These are phyloP conservation scores for Echeveria elegans DNA, from an alignment of 164 flowering plant species.

Conservation along the genomic window DNA sequence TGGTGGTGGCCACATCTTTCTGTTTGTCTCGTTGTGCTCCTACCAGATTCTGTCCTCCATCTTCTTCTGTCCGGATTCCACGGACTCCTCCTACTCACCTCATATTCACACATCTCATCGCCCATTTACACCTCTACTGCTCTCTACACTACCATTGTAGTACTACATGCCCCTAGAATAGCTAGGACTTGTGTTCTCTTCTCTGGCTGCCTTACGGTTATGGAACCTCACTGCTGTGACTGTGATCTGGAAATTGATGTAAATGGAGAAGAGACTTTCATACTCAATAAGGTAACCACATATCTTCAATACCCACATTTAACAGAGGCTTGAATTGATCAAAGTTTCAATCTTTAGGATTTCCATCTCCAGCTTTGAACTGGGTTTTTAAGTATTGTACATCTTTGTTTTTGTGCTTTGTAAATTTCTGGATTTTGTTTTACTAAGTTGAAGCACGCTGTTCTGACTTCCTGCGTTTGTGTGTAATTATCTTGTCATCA, in stretches of 20 bases:
- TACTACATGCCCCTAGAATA: too few species aligned
- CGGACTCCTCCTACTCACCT: not conserved
- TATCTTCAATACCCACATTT: not conserved
- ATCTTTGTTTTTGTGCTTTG: not conserved
- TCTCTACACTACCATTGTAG: not conserved
- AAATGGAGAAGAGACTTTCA: constrained; percentile 5
- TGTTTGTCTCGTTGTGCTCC: not conserved
- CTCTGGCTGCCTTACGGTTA: not conserved
- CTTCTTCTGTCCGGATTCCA: not conserved
- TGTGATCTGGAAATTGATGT: constrained; percentile 6
- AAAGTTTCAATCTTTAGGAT: constrained; percentile 2
- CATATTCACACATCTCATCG: not conserved
- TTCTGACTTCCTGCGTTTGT: too few species aligned
- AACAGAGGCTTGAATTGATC: not conserved
- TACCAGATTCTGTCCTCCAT: not conserved
- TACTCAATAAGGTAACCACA: not conserved
- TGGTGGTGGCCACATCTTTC: not conserved
- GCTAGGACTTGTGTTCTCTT: not conserved
- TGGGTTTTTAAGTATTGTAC: too few species aligned
- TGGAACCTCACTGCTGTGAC: constrained; percentile 8
- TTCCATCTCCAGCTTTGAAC: not conserved
- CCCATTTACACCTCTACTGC: not conserved
- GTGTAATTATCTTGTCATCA: constrained; percentile 6
- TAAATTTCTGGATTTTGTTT: not conserved
- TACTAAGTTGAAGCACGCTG: not conserved